phyloP scores from a whole-genome alignment of 129 eudicot genomes.

The Chrysanthemum seticuspe region DNA sequence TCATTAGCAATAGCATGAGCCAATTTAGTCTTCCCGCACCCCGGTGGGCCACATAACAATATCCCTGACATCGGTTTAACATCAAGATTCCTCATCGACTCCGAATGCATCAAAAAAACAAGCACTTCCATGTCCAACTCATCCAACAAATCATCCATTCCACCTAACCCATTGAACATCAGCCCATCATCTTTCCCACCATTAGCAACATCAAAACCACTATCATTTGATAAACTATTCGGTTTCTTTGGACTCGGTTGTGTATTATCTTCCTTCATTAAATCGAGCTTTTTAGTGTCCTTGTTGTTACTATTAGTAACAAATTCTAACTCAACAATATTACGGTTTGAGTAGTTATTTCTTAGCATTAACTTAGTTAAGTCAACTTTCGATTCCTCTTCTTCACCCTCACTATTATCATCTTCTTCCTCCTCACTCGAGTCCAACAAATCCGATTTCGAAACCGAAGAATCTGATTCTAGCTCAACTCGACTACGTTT shows the following conservation, averaged over 20 bases:
- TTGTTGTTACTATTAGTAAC: no score
- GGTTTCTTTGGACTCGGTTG: neutral
- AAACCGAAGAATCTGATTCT: no score
- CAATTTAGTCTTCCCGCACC: slow-evolving; percentile 89
- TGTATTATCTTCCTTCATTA: no score
- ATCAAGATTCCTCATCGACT: slow-evolving; percentile 50
- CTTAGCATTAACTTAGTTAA: no score
- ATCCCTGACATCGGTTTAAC: slow-evolving; percentile 76
- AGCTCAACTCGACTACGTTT: no score
- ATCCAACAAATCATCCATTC: slow-evolving; percentile 68
- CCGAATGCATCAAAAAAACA: slow-evolving; percentile 65
- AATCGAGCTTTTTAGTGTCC: no score
- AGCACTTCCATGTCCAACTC: slow-evolving; percentile 73
- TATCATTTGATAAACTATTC: slow-evolving; percentile 12
- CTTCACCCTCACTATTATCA: no score
- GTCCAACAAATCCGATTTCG: no score
- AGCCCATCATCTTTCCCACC: slow-evolving; percentile 39
- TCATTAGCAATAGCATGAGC: slow-evolving; percentile 97
- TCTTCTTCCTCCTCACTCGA: no score
- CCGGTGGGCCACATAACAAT: slow-evolving; percentile 90
- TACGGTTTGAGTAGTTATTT: no score
- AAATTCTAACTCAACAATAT: no score
- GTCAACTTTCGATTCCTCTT: no score
- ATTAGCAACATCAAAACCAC: slow-evolving; percentile 16
- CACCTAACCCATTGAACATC: slow-evolving; percentile 82